Base-by-base conservation (phyloP, 495 filamentous ascomycete genomes). In the Penicillium antarcticum region DNA sequence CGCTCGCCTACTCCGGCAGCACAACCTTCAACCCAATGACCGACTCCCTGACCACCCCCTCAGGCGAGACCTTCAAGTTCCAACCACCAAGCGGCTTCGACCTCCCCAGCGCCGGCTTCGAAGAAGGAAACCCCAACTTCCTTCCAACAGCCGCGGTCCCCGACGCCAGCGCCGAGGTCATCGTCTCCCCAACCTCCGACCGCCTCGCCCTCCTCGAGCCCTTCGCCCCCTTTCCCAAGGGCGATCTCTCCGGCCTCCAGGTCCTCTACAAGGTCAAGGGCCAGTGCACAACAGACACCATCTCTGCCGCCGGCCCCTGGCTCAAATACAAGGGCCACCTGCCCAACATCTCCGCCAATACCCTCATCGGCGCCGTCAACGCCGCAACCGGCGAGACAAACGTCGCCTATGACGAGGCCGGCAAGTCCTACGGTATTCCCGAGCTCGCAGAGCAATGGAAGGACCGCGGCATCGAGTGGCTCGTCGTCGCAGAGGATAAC, bases 291-390 rank as follows among this genome's bases (percentile, higher is more conserved):
- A 98, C 94, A 31, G 94, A 98, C 71, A 96, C 94, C 52, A 98
- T 98, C 68, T 97, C 92, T 17, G 94, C 92, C 5, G 94, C 94
- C 3, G 94, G 94, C 5, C 92, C 92, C 3, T 98, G 94, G 94
- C 79, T 98, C 32, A 97, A 97, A 72, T 98, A 96, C 82, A 97
- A 97, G 79, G 94, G 94, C 55, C 94, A 98, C 68, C 82, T 98
- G 29, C 90, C 92, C 66, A 98, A 98, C 75, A 98, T 98, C 75
- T 87, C 83, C 53, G 89, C 84, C 56, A 98, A 98, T 80, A 98
- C 94, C 0, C 83, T 98, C 38, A 96, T 96, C 69, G 91, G 89
- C 23, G 94, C 94, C 52, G 81, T 89, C 59, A 96, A 96, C 68
- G 91, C 88, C 21, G 91, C 84, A 35, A 98, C 92, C 0, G 88